phyloP scores from a whole-genome alignment of 2,329 filamentous ascomycete species.

The Fusarium verrucosum region DNA sequence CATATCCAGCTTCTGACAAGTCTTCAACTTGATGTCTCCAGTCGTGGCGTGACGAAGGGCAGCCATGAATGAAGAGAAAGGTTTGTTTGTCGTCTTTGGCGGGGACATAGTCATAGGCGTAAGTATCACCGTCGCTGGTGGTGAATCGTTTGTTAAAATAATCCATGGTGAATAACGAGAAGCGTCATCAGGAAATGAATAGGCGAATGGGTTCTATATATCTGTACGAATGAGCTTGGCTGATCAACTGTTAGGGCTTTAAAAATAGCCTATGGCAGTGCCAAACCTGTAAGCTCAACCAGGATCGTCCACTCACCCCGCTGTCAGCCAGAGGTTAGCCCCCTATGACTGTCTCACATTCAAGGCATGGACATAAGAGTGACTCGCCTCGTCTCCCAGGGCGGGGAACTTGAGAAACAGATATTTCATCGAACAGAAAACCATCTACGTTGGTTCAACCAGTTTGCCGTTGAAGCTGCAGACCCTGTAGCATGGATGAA shows the following conservation, averaged over 20 bases:
- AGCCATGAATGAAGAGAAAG: constrained; percentile 36
- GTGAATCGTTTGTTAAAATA: constrained; percentile 2
- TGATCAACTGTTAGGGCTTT: background rate
- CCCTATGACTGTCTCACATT: background rate
- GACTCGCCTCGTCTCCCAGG: background rate
- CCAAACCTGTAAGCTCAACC: background rate
- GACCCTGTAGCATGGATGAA: background rate
- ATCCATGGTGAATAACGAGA: background rate
- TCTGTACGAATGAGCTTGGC: too few species aligned
- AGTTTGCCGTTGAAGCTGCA: constrained; percentile 13
- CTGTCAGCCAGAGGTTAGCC: background rate
- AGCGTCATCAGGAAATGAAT: background rate
- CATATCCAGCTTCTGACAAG: constrained; percentile 25
- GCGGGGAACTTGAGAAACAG: background rate
- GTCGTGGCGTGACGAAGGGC: constrained; percentile 29
- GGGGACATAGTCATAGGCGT: constrained; percentile 21
- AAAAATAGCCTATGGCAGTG: background rate
- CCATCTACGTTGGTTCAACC: constrained; percentile 38
- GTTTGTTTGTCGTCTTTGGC: constrained; percentile 3
- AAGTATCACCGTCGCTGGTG: background rate
- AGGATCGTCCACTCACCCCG: background rate
- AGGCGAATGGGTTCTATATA: background rate
- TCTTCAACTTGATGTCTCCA: constrained; percentile 27
- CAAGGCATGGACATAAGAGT: too few species aligned
- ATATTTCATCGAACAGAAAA: background rate